Conservation (phyloP, 441 rosid genomes). For the Omphalea diandra region DNA sequence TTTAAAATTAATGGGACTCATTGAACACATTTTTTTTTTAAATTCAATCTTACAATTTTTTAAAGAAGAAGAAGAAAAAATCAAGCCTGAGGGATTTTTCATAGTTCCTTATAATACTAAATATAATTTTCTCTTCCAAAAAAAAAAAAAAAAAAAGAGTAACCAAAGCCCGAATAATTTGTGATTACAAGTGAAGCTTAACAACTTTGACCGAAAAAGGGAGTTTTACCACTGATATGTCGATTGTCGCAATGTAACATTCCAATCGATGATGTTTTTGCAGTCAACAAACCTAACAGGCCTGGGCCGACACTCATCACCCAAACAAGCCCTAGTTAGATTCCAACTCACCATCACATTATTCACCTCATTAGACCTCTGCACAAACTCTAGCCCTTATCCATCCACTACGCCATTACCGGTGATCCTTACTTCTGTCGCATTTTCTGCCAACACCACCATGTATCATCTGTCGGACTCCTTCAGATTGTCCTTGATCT, state of each 20-base stretch:
- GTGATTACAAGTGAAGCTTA: no score
- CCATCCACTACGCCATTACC: conserved; percentile 86
- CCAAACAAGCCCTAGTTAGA: conserved; percentile 63
- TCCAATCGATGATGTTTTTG: conserved; percentile 56
- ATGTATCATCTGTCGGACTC: conserved; percentile 61
- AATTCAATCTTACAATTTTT: no score
- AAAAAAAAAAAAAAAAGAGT: no score
- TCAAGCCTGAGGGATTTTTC: not conserved
- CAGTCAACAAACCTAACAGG: conserved; percentile 69
- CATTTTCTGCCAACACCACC: conserved; percentile 77
- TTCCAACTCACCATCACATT: conserved; percentile 96
- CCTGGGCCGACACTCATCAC: conserved; percentile 82
- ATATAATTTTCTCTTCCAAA: no score
- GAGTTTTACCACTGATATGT: conserved; percentile 79
- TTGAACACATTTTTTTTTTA: no score
- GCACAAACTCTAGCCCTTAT: conserved; percentile 68
- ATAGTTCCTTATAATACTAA: no score
- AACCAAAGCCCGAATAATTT: no score
- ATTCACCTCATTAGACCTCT: conserved; percentile 54
- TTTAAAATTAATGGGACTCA: no score
- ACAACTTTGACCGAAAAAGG: no score
- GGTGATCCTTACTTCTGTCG: conserved; percentile 67
- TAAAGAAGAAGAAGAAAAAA: not conserved
- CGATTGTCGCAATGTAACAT: conserved; percentile 54
- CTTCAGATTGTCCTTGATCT: conserved; percentile 58